Evolutionary conservation across 2,329 filamentous ascomycete genomes (phyloP).

Genomic region (Hypocrella siamensis): DNA sequence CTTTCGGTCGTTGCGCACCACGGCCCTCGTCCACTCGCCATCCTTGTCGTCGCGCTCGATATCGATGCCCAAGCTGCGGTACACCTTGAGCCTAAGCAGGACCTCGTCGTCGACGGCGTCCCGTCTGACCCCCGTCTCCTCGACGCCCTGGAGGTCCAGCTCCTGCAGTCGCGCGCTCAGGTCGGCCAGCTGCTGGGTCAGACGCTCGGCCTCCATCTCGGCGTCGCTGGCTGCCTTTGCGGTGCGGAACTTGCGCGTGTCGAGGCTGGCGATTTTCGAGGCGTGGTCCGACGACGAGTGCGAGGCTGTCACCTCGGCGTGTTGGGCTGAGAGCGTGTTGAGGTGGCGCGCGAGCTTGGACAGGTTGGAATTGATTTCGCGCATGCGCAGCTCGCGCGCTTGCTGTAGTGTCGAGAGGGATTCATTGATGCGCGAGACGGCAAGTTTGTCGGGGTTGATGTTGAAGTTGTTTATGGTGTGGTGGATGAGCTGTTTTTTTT

Average conservation of each 20-base stretch:
- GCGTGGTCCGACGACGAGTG: constrained; percentile 73
- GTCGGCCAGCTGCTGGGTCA: constrained; percentile 63
- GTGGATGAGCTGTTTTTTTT: constrained; percentile 30
- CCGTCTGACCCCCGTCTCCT: constrained; percentile 33
- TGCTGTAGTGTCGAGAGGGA: constrained; percentile 72
- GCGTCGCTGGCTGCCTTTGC: constrained; percentile 84
- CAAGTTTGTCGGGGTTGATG: constrained; percentile 73
- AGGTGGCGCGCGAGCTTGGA: constrained; percentile 64
- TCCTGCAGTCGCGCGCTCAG: constrained; percentile 63
- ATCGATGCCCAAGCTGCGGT: constrained; percentile 80
- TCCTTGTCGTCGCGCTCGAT: constrained; percentile 58
- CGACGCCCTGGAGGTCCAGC: constrained; percentile 73
- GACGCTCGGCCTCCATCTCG: constrained; percentile 88
- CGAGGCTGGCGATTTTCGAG: constrained; percentile 67
- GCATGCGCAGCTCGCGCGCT: constrained; percentile 63
- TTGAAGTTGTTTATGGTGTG: constrained; percentile 94
- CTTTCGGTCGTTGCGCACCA: constrained; percentile 71
- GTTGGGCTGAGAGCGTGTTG: constrained; percentile 56
- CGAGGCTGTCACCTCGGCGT: constrained; percentile 56
- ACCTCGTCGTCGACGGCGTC: constrained; percentile 47
- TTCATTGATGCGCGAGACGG: constrained; percentile 69
- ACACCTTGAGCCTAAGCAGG: constrained; percentile 71
- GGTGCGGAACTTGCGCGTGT: constrained; percentile 85
- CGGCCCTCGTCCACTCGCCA: constrained; percentile 72
- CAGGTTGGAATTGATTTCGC: constrained; percentile 50